Conservation (phyloP, 1,284 basidiomycete genomes). For the Ustilago nuda region DNA sequence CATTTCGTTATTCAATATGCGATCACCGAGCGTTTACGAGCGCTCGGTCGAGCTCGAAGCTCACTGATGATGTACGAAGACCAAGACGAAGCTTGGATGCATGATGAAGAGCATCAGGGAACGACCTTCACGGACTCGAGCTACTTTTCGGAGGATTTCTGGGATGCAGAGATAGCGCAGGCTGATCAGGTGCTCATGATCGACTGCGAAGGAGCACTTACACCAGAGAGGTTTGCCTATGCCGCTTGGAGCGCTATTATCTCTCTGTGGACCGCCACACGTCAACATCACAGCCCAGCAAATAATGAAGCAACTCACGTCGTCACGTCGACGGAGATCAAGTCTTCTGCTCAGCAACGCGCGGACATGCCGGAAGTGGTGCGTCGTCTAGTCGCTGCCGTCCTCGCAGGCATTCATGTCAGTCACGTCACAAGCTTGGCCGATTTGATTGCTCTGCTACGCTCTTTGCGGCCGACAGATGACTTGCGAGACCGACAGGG, state of each 20-base stretch:
- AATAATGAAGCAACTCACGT: neutral
- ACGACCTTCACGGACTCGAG: conserved; percentile 4
- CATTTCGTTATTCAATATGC: conserved; percentile 32
- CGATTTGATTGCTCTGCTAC: conserved; percentile 28
- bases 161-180: conserved; percentile 40
- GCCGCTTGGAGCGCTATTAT: conserved; percentile 30
- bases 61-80: conserved; percentile 2
- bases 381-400: conserved; percentile 35
- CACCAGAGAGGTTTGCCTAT: conserved; percentile 29
- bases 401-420: conserved; percentile 34
- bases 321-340: neutral
- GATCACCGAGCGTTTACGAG: conserved; percentile 37
- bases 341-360: conserved; percentile 8
- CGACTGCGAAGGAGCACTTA: conserved; percentile 49
- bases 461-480: conserved; percentile 36
- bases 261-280: conserved; percentile 18
- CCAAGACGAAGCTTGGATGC: neutral
- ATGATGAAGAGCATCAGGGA: neutral
- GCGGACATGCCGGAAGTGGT: conserved; percentile 38
- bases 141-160: conserved; percentile 44
- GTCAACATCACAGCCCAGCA: neutral
- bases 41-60: conserved; percentile 22
- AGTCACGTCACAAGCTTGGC: conserved; percentile 35
- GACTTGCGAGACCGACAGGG: conserved; percentile 10
- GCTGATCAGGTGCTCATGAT: conserved; percentile 43